phyloP scores from a whole-genome alignment of 768 basidiomycete genomes.

The Pleurotus tuoliensis region DNA sequence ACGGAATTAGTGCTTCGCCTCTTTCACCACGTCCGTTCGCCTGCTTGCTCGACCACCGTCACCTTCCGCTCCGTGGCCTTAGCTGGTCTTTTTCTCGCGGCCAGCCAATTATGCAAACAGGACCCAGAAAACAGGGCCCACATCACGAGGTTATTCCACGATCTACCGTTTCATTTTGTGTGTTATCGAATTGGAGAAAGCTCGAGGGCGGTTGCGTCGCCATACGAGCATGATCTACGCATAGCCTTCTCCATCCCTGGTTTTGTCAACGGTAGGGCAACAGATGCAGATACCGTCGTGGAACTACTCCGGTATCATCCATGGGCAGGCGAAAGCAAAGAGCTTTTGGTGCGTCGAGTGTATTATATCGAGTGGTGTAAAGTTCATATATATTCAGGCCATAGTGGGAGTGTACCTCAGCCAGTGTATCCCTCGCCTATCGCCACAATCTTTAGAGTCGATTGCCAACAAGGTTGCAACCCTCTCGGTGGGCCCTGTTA shows the following conservation, averaged over 20 bases:
- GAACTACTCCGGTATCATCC: constrained; percentile 32
- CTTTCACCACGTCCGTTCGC: constrained; percentile 33
- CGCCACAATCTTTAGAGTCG: neutral
- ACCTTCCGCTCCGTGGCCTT: constrained; percentile 34
- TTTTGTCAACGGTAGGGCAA: constrained; percentile 21
- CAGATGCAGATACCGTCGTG: constrained; percentile 32
- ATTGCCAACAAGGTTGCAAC: neutral
- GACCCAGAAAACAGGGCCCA: constrained; percentile 22
- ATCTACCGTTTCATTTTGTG: constrained; percentile 35
- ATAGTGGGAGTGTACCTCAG: neutral
- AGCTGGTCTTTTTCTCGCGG: constrained; percentile 33
- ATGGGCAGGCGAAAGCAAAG: constrained; percentile 29
- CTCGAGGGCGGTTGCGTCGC: constrained; percentile 32
- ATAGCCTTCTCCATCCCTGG: constrained; percentile 17
- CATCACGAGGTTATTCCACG: constrained; percentile 17
- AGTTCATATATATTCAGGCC: constrained; percentile 7
- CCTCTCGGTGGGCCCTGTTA: neutral
- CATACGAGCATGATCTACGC: constrained; percentile 25
- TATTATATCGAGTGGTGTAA: constrained; percentile 14
- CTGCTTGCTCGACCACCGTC: constrained; percentile 29
- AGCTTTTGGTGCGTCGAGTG: constrained; percentile 25
- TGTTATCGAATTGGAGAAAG: constrained; percentile 42
- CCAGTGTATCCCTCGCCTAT: neutral
- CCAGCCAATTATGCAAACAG: constrained; percentile 21
- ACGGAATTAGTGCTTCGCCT: constrained; percentile 34